phyloP scores from a whole-genome alignment of 2,329 filamentous ascomycete species.

The Aureobasidium sp. region DNA sequence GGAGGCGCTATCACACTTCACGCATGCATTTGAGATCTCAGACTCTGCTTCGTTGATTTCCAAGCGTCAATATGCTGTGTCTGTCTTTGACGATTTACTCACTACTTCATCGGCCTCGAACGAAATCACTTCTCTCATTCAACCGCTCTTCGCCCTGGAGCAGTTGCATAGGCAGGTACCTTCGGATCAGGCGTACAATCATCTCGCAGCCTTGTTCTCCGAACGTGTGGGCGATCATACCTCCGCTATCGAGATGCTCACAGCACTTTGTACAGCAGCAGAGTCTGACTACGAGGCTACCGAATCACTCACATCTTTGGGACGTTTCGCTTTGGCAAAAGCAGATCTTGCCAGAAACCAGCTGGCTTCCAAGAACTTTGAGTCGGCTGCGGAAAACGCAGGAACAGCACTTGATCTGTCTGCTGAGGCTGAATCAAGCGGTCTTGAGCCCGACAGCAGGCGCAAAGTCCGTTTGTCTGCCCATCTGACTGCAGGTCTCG shows the following conservation, averaged over 20 bases:
- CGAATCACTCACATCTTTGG: slow-evolving; percentile 67
- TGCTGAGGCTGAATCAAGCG: slow-evolving; percentile 58
- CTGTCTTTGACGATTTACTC: slow-evolving; percentile 75
- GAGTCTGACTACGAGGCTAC: slow-evolving; percentile 80
- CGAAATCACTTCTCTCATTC: slow-evolving; percentile 60
- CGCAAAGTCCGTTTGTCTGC: slow-evolving; percentile 71
- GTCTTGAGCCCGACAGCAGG: slow-evolving; percentile 58
- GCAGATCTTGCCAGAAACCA: slow-evolving; percentile 80
- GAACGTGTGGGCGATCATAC: slow-evolving; percentile 68
- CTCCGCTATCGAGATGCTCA: slow-evolving; percentile 57
- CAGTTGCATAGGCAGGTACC: slow-evolving; percentile 70
- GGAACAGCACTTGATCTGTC: slow-evolving; percentile 74
- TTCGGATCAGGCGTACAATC: slow-evolving; percentile 63
- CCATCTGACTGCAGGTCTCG: slow-evolving; percentile 77
- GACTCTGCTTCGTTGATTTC: slow-evolving; percentile 67
- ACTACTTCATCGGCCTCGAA: slow-evolving; percentile 45
- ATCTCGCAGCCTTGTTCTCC: slow-evolving; percentile 72
- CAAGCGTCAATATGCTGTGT: slow-evolving; percentile 71
- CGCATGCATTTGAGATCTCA: slow-evolving; percentile 88
- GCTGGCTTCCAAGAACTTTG: slow-evolving; percentile 60
- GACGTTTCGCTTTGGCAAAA: slow-evolving; percentile 73
- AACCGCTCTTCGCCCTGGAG: slow-evolving; percentile 80
- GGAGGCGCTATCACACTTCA: slow-evolving; percentile 80
- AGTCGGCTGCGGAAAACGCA: slow-evolving; percentile 68
- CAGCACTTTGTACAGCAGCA: slow-evolving; percentile 58